Evolutionary conservation across 768 basidiomycete species (phyloP), one percentile per base, ranked within the genome.

Genomic region (Suillus weaverae): DNA sequence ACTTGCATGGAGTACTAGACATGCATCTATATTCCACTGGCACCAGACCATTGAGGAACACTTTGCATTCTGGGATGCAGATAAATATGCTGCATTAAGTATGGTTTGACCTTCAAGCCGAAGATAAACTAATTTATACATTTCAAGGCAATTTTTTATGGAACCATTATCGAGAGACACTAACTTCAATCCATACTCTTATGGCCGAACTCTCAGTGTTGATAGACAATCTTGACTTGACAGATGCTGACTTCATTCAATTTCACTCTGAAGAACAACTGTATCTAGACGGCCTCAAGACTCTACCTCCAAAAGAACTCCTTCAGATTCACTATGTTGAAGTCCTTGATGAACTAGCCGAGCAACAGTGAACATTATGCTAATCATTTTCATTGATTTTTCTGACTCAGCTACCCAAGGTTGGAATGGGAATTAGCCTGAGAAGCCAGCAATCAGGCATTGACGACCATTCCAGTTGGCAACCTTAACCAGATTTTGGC

Each of bases 71-170:
- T 26, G 26, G 26, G 26, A 26, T 26, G 26, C 26, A 26, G 26
- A 26, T 26, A 26, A 26, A 26, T 26, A 26, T 26, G 26, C 26
- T 26, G 26, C 66, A 6, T 61, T 71, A 0, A 73, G 76, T 74
- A 66, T 35, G 26, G 22, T 32, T 6, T 39, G 5, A 2, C 39
- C 8, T 14, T 39, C 39, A 8, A 39, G 14, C 39, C 26, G 26
- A 26, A 26, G 26, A 26, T 8, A 14, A 39, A 39, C 39, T 39
- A 39, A 39, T 39, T 39, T 14, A 6, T 14, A 14, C 39, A 39
- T 39, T 11, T 11, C 8, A 22, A 56, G 22, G 39, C 20, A 43
- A 33, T n/a, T 63, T 63, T 13, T n/a, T 63, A n/a, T 22, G 35
- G 2, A 57, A 63, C 13, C 62, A 63, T 46, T 63, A 63, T 16